Percentiles rank a stretch among this genome's conserved stretches.
phyloP scores from a whole-genome alignment of 768 basidiomycete genomes.

The Serendipita sp. region DNA sequence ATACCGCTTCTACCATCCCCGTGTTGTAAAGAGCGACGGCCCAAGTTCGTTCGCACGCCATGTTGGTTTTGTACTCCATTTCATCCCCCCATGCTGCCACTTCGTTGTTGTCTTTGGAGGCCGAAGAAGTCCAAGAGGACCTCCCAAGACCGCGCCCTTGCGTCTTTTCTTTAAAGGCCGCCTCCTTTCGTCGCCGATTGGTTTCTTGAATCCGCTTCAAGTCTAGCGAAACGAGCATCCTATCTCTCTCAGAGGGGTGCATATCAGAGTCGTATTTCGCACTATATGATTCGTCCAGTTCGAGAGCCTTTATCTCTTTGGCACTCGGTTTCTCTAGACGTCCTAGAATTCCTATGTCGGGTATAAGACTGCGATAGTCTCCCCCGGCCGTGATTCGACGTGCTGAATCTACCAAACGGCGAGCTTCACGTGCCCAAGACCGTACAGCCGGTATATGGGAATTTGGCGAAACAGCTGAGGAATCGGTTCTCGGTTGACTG shows the following conservation, averaged over 20 bases:
- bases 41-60: background rate
- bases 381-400: background rate
- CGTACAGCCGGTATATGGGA: background rate
- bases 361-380: background rate
- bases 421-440: background rate
- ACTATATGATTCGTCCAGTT: background rate
- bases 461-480: too few relatives aligned
- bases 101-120: background rate
- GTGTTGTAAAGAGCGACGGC: background rate
- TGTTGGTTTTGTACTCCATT: background rate
- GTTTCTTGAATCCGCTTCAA: background rate
- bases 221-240: background rate
- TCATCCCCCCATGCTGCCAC: background rate
- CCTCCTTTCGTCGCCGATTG: background rate
- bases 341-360: background rate
- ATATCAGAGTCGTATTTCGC: background rate
- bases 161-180: background rate
- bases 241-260: background rate
- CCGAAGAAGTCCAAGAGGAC: background rate
- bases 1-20: background rate
- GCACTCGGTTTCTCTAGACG: background rate
- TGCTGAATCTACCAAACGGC: background rate
- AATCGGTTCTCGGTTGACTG: too few relatives aligned
- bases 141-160: background rate
- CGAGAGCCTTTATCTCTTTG: background rate